Evolutionary conservation across 805 yeast species (phyloP), one percentile per base, ranked within the genome.

Genomic region (Metschnikowia peoriensis): DNA sequence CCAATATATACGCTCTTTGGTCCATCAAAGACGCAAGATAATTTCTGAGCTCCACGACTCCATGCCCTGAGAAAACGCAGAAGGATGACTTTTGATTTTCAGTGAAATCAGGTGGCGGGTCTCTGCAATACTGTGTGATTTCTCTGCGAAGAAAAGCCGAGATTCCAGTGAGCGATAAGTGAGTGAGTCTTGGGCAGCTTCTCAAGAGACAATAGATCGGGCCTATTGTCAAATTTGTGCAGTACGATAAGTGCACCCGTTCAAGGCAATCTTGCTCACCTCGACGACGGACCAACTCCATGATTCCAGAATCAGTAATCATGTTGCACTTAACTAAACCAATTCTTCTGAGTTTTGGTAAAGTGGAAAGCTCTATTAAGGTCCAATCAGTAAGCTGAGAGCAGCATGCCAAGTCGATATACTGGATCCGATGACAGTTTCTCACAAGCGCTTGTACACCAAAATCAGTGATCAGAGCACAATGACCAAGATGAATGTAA

Each of bases 331-430:
- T 93, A 27, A 94, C 99, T 46, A 93, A 75, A 0, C 99, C 99
- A 44, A 93, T 91, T 69, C 99, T 81, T 61, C 94, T 82, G 60
- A 93, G 76, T 63, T 86, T 84, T 7, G 96, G 89, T 58, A 93
- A 75, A 44, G 81, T 81, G 2, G 96, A 82, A 57, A 93, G 73
- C 62, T 86, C 96, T 41, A 81, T 78, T 41, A 94, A 80, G 1
- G 97, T 84, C 61, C 83, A 80, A 71, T 94, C 89, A 2, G 98
- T 91, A 50, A 93, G 77, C 66, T 89, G 96, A 1, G 86, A 77
- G 67, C 99, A 93, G 69, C 97, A 92, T 14, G 98, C 98, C 54
- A 94, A 81, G 70, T 93, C 99, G 57, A 93, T 89, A 67, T 92
- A 93, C 62, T 89, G 96, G 52, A 93, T 83, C 53, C 97, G 77